A percentile compares a stretch with the other conserved stretches of the same genome.
Evolutionary conservation across 129 eudicot genomes (phyloP).

Genomic region (Flaveria trinervia): DNA sequence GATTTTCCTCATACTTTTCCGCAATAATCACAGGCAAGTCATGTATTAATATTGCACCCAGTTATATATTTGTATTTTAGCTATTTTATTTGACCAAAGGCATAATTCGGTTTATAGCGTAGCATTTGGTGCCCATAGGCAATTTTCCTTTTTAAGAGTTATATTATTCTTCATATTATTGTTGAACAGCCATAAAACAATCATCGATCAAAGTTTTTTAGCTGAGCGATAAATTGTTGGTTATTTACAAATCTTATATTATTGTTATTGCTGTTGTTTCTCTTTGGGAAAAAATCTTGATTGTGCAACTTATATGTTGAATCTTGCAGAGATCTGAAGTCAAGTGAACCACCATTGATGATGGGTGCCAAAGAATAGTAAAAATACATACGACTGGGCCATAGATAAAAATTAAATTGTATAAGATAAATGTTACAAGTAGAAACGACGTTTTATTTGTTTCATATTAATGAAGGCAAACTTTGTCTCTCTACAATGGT

Average conservation of each 20-base stretch:
- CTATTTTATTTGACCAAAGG: neutral
- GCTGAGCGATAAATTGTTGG: neutral
- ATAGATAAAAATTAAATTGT: neutral
- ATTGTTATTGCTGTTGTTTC: neutral
- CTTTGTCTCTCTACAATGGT: too few relatives aligned
- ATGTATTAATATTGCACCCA: neutral
- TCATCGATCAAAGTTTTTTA: constrained; percentile 27
- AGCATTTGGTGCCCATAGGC: neutral
- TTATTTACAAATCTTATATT: neutral
- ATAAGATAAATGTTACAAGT: constrained; percentile 4
- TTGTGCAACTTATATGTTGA: neutral
- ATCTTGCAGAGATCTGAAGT: constrained; percentile 34
- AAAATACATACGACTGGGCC: neutral
- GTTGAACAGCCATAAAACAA: constrained; percentile 52
- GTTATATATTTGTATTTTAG: neutral
- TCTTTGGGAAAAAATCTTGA: constrained; percentile 21
- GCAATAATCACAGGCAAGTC: constrained; percentile 20
- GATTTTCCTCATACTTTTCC: constrained; percentile 26
- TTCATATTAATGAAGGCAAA: neutral
- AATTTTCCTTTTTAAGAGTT: neutral
- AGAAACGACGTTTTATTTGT: neutral
- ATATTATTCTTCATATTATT: constrained; percentile 36
- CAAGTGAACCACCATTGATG: constrained; percentile 37
- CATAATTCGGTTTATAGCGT: neutral
- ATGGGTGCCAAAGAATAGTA: constrained; percentile 24